Conservation (phyloP, 208 protist genomes). For the Novymonas esmeraldas region DNA sequence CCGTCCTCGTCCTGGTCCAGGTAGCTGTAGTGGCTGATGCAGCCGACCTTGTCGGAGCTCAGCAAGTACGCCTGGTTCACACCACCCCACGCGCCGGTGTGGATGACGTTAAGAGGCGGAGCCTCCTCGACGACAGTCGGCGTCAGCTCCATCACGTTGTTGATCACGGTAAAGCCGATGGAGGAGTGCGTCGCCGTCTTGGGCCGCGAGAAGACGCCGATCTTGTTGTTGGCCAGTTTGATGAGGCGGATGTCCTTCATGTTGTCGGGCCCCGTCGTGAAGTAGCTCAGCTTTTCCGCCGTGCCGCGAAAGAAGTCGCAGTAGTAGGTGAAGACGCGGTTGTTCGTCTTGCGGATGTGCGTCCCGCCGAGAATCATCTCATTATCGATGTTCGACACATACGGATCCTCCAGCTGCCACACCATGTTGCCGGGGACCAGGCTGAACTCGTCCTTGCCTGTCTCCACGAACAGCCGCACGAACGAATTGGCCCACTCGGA, state of each 20-base stretch:
- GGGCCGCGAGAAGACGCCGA: slow-evolving; percentile 54
- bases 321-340: slow-evolving; percentile 48
- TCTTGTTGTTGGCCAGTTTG: slow-evolving; percentile 42
- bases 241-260: slow-evolving; percentile 66
- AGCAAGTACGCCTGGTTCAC: slow-evolving; percentile 72
- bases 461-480: slow-evolving; percentile 57
- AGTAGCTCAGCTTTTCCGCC: slow-evolving; percentile 42
- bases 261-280: slow-evolving; percentile 55
- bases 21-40: slow-evolving; percentile 73
- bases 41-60: slow-evolving; percentile 58
- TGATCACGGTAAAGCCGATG: slow-evolving; percentile 55
- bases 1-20: slow-evolving; percentile 39
- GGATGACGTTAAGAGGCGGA: slow-evolving; percentile 35
- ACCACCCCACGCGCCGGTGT: slow-evolving; percentile 61
- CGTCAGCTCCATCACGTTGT: slow-evolving; percentile 40
- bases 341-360: slow-evolving; percentile 50
- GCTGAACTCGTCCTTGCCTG: slow-evolving; percentile 62
- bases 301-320: slow-evolving; percentile 54
- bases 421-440: slow-evolving; percentile 33
- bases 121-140: slow-evolving; percentile 30
- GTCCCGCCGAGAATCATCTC: slow-evolving; percentile 60
- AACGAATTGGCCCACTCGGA: slow-evolving; percentile 63
- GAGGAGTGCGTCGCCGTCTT: slow-evolving; percentile 28
- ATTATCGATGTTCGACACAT: slow-evolving; percentile 42
- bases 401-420: slow-evolving; percentile 59